phyloP scores from a whole-genome alignment of 306 rosid genomes.

The Carpinus fangiana region DNA sequence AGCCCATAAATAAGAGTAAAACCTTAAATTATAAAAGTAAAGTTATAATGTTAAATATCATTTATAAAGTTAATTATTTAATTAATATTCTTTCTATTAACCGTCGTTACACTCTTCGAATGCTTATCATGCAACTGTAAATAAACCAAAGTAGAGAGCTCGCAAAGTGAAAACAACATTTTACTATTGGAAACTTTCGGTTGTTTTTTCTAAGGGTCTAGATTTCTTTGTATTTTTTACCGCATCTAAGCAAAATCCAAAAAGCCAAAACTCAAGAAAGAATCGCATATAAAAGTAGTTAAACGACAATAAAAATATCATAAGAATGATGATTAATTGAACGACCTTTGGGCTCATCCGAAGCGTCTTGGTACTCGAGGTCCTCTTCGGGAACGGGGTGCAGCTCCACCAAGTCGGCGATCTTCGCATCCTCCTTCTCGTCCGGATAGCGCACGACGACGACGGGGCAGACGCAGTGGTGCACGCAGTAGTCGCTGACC shows the following conservation, averaged over 20 bases:
- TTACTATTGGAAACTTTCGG: too few relatives aligned
- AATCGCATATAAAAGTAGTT: background rate
- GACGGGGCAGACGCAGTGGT: conserved; percentile 85
- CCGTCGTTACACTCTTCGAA: background rate
- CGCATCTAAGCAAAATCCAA: too few relatives aligned
- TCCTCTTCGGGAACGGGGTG: conserved; percentile 90
- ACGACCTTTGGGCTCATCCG: conserved; percentile 60
- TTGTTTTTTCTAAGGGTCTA: too few relatives aligned
- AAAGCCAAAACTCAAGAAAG: background rate
- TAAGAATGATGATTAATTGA: background rate
- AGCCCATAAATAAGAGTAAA: conserved; percentile 19
- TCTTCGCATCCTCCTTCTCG: conserved; percentile 47
- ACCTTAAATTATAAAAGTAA: background rate
- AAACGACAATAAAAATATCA: too few relatives aligned
- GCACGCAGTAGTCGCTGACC: conserved; percentile 88
- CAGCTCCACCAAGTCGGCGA: conserved; percentile 39
- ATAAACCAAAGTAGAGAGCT: background rate
- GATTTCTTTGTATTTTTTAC: too few relatives aligned
- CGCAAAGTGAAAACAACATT: background rate
- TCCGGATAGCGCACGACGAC: conserved; percentile 78
- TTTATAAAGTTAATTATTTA: too few relatives aligned
- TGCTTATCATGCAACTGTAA: too few relatives aligned
- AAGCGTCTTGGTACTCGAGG: conserved; percentile 59
- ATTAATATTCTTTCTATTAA: too few relatives aligned
- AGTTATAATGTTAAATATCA: too few relatives aligned